phyloP scores from a whole-genome alignment of 768 basidiomycete genomes.

The Phylloporus sp. region DNA sequence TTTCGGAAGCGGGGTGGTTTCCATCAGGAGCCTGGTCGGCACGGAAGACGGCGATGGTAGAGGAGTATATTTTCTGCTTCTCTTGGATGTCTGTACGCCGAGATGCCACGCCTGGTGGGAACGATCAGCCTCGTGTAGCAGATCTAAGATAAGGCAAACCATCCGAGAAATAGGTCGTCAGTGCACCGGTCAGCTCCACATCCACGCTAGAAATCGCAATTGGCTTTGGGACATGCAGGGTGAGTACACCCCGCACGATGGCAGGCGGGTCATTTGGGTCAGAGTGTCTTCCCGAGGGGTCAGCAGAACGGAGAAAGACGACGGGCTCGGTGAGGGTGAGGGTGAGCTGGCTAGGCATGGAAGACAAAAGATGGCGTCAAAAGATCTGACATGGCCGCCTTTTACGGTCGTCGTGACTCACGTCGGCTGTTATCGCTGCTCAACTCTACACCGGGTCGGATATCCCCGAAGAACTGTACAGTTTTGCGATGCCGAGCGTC shows the following conservation, averaged over 20 bases:
- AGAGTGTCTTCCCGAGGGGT: conserved; percentile 38
- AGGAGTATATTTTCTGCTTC: conserved; percentile 68
- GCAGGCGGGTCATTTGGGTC: conserved; percentile 50
- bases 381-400: neutral
- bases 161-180: conserved; percentile 77
- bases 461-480: conserved; percentile 9
- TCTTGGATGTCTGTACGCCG: conserved; percentile 73
- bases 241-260: conserved; percentile 63
- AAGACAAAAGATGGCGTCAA: neutral
- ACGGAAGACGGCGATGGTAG: conserved; percentile 70
- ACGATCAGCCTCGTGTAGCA: neutral
- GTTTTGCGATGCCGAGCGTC: conserved; percentile 16
- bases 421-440: neutral
- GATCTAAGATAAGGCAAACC: conserved; percentile 45
- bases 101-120: conserved; percentile 53
- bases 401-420: neutral
- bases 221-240: conserved; percentile 66
- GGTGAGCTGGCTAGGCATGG: conserved; percentile 37
- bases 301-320: conserved; percentile 62
- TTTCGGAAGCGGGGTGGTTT: conserved; percentile 21
- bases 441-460: neutral
- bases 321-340: conserved; percentile 73
- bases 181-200: conserved; percentile 69
- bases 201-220: conserved; percentile 84
- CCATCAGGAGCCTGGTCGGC: conserved; percentile 45